phyloP scores from a whole-genome alignment of 129 eudicot species.

The Cynara cardunculus region DNA sequence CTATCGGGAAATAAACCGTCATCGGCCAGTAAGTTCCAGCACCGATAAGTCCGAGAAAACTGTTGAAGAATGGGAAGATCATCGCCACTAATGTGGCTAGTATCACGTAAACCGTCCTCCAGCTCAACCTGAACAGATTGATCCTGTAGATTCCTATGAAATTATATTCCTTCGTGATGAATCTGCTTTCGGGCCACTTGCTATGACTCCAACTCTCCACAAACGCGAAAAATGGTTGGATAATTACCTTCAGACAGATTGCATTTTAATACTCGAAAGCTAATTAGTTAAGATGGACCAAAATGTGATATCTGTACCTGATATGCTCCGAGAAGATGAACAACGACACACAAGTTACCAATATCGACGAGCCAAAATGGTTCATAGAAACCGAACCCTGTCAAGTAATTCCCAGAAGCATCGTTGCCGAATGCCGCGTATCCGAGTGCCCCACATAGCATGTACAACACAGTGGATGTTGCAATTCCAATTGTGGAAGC shows the following conservation, averaged over 20 bases:
- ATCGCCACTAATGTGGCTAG: conserved; percentile 42
- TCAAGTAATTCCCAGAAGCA: conserved; percentile 39
- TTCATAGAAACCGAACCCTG: conserved; percentile 42
- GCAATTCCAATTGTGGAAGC: conserved; percentile 20
- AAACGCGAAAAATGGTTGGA: conserved; percentile 52
- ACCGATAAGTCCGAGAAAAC: conserved; percentile 63
- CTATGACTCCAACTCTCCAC: conserved; percentile 41
- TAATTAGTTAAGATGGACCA: background rate
- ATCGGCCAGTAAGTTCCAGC: conserved; percentile 65
- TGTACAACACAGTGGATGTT: conserved; percentile 27
- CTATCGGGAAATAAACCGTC: conserved; percentile 67
- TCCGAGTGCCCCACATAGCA: conserved; percentile 31
- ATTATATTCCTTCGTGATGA: conserved; percentile 36
- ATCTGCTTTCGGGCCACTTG: conserved; percentile 48
- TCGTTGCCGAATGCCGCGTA: conserved; percentile 35
- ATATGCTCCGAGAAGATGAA: conserved; percentile 43
- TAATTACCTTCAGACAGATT: conserved; percentile 34
- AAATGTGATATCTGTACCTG: conserved; percentile 21
- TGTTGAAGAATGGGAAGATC: conserved; percentile 64
- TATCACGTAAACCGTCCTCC: conserved; percentile 60
- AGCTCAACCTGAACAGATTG: conserved; percentile 43
- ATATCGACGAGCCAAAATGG: conserved; percentile 36
- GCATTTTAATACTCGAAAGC: background rate
- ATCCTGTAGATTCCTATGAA: conserved; percentile 27
- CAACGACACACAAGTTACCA: conserved; percentile 31